These are phyloP conservation scores for Medicago arabica DNA, from an alignment of 306 rosid genomes.

Conservation along the genomic window DNA sequence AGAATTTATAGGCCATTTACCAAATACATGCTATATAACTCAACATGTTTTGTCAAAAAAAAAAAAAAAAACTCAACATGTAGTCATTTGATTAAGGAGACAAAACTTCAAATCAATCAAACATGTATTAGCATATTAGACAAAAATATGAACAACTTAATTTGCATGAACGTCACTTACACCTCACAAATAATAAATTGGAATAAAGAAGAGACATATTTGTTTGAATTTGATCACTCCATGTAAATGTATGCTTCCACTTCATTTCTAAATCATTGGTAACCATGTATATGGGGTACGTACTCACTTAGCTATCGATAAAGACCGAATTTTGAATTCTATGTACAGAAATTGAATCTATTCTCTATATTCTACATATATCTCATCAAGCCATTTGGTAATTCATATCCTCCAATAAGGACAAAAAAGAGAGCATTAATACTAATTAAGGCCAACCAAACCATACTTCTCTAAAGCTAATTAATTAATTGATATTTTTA, in stretches of 20 bases:
- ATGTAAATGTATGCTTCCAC: background rate
- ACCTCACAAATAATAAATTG: background rate
- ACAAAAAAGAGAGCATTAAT: background rate
- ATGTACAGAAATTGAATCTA: slow-evolving; percentile 36
- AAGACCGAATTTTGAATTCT: slow-evolving; percentile 28
- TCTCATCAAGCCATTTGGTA: background rate
- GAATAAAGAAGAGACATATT: slow-evolving; percentile 27
- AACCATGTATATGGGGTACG: background rate
- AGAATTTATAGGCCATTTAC: too few species aligned
- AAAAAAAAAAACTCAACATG: background rate
- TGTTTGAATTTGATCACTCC: background rate
- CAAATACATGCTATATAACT: background rate
- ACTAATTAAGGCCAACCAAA: background rate
- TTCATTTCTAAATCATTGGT: background rate
- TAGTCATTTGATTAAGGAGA: background rate
- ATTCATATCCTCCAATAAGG: background rate
- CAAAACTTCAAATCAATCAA: background rate
- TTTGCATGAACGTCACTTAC: background rate
- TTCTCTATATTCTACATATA: slow-evolving; percentile 13
- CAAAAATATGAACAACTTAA: slow-evolving; percentile 22
- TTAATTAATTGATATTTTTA: background rate
- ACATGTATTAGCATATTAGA: slow-evolving; percentile 1
- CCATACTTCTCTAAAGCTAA: background rate
- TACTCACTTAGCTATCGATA: slow-evolving; percentile 14
- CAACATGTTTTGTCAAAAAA: too few species aligned